A percentile compares a stretch with the other conserved stretches of the same genome.
phyloP scores from a whole-genome alignment of 2,329 filamentous ascomycete species.

The Ascomycota sp. region DNA sequence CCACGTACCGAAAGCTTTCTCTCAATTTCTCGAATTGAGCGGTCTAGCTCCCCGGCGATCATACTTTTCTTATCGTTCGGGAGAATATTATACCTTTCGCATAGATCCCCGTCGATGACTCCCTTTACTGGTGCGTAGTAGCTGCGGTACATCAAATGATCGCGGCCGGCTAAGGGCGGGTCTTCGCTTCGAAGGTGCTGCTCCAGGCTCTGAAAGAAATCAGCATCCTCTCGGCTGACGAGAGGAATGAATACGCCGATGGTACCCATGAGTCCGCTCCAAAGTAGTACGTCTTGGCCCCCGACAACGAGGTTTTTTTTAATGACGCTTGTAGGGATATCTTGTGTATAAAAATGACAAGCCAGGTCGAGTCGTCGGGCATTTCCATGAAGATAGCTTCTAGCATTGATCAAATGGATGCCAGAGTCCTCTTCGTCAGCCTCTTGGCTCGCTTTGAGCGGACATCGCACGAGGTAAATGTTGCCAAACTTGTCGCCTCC shows the following conservation, averaged over 20 bases:
- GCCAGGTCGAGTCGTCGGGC: slow-evolving; percentile 69
- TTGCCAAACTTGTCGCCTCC: slow-evolving; percentile 98
- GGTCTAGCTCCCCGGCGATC: slow-evolving; percentile 83
- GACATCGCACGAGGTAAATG: slow-evolving; percentile 77
- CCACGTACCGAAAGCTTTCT: slow-evolving; percentile 57
- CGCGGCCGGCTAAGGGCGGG: slow-evolving; percentile 70
- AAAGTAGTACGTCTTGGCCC: slow-evolving; percentile 76
- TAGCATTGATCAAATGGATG: slow-evolving; percentile 75
- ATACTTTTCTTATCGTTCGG: slow-evolving; percentile 80
- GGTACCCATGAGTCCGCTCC: slow-evolving; percentile 87
- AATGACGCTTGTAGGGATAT: slow-evolving; percentile 76
- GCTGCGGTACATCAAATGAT: slow-evolving; percentile 86
- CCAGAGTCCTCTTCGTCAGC: slow-evolving; percentile 84
- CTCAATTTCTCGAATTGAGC: slow-evolving; percentile 82
- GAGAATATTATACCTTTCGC: slow-evolving; percentile 73
- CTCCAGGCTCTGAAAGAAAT: slow-evolving; percentile 93
- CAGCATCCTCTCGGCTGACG: slow-evolving; percentile 74
- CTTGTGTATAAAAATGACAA: slow-evolving; percentile 76
- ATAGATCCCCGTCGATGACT: slow-evolving; percentile 89
- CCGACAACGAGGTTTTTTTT: slow-evolving; percentile 82
- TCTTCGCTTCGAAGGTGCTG: slow-evolving; percentile 73
- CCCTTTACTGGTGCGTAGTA: slow-evolving; percentile 96
- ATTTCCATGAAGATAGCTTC: slow-evolving; percentile 75
- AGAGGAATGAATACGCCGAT: slow-evolving; percentile 89
- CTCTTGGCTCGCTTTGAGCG: slow-evolving; percentile 67